Conservation (phyloP, 169 alveolate genomes). For the Condylostoma magnum region DNA sequence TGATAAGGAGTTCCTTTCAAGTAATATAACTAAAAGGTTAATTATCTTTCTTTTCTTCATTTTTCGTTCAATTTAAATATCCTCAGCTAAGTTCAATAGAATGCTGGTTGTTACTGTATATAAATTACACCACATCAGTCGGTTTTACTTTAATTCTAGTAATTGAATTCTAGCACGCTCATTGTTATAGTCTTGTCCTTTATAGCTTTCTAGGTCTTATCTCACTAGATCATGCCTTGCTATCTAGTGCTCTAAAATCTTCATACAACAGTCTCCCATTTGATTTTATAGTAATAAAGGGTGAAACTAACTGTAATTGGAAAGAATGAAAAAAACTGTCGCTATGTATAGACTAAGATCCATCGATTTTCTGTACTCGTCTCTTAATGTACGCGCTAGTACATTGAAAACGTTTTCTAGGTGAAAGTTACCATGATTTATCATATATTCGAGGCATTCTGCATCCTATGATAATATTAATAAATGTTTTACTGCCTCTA, state of each 20-base stretch:
- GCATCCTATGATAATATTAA: slow-evolving; percentile 59
- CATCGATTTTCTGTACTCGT: slow-evolving; percentile 70
- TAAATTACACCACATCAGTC: slow-evolving; percentile 52
- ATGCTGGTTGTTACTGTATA: slow-evolving; percentile 63
- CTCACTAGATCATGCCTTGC: slow-evolving; percentile 61
- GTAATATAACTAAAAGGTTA: slow-evolving; percentile 51
- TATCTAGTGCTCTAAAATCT: slow-evolving; percentile 75
- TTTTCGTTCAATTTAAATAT: slow-evolving; percentile 75
- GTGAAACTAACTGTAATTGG: slow-evolving; percentile 75
- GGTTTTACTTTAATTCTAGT: slow-evolving; percentile 77
- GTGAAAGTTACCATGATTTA: too few relatives aligned
- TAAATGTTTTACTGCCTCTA: slow-evolving; percentile 59
- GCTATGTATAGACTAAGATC: slow-evolving; percentile 76
- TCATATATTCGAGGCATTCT: slow-evolving; percentile 61
- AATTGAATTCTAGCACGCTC: slow-evolving; percentile 56
- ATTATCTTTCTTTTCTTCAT: slow-evolving; percentile 77
- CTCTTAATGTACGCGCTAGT: slow-evolving; percentile 70
- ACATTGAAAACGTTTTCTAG: slow-evolving; percentile 64
- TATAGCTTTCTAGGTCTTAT: slow-evolving; percentile 64
- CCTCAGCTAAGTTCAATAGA: slow-evolving; percentile 82
- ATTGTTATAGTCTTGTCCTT: slow-evolving; percentile 43
- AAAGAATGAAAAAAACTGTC: slow-evolving; percentile 71
- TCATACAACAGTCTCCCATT: slow-evolving; percentile 80
- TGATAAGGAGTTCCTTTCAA: slow-evolving; percentile 77
- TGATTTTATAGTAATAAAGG: slow-evolving; percentile 53